Percentiles rank a stretch among this genome's conserved stretches.
These are phyloP conservation scores for Naganishia sp. DNA, from an alignment of 1,284 basidiomycete species.

Conservation along the genomic window DNA sequence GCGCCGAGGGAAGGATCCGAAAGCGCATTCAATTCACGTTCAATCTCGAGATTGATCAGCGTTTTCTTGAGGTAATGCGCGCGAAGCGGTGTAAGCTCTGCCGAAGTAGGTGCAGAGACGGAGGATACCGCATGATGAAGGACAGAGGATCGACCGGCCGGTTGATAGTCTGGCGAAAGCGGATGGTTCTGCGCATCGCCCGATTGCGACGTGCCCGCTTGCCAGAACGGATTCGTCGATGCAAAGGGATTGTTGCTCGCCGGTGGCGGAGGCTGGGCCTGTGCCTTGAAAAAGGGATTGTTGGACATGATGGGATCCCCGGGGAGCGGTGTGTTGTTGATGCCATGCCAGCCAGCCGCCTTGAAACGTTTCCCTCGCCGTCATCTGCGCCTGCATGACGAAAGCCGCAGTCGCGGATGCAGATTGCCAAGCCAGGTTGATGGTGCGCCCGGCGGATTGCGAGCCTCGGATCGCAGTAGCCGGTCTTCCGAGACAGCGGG, in stretches of 20 bases:
- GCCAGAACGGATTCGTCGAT: slow-evolving; percentile 21
- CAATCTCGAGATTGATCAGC: slow-evolving; percentile 82
- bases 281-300: slow-evolving; percentile 22
- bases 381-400: background rate
- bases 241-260: slow-evolving; percentile 22
- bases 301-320: slow-evolving; percentile 12
- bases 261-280: background rate
- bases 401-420: too few species aligned
- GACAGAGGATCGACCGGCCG: slow-evolving; percentile 12
- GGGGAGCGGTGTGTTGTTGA: too few species aligned
- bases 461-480: background rate
- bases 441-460: background rate
- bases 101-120: slow-evolving; percentile 35
- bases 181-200: background rate
- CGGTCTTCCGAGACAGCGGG: slow-evolving; percentile 12
- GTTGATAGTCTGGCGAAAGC: slow-evolving; percentile 5
- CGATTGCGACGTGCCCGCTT: background rate
- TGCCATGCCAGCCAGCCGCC: background rate
- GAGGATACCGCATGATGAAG: slow-evolving; percentile 22
- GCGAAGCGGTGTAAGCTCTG: slow-evolving; percentile 71
- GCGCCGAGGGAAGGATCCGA: slow-evolving; percentile 61
- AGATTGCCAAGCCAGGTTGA: background rate
- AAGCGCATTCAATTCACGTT: slow-evolving; percentile 71
- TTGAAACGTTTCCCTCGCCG: background rate
- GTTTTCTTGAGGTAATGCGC: slow-evolving; percentile 95